Evolutionary conservation across 257 asterid species (phyloP).

Genomic region (Capsicum baccatum): DNA sequence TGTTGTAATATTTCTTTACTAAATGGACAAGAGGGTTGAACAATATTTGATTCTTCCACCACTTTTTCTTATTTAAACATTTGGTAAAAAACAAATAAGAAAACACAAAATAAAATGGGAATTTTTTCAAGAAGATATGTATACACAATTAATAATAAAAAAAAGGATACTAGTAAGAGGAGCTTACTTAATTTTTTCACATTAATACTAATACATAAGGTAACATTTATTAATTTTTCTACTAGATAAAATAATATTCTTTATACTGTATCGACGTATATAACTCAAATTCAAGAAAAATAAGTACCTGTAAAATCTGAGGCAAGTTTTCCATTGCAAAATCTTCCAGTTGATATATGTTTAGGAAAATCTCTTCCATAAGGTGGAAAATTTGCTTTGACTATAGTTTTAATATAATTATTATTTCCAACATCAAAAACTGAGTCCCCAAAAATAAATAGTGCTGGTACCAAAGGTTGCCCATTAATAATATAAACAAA

Average conservation of each 20-base stretch:
- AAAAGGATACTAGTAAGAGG: not conserved
- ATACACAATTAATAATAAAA: not conserved
- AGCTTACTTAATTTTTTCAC: not conserved
- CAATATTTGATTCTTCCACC: not conserved
- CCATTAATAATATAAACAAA: slow-evolving; percentile 34
- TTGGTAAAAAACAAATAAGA: not conserved
- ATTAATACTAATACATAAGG: not conserved
- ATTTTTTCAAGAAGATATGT: not conserved
- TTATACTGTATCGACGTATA: not conserved
- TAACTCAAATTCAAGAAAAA: not conserved
- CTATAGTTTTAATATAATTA: slow-evolving; percentile 70
- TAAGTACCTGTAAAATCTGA: slow-evolving; percentile 74
- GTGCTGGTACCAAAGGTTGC: slow-evolving; percentile 76
- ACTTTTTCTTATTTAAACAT: not conserved
- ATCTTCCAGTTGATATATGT: slow-evolving; percentile 76
- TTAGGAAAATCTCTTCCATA: slow-evolving; percentile 76
- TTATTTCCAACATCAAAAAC: slow-evolving; percentile 78
- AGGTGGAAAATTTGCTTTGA: slow-evolving; percentile 80
- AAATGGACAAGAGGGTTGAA: not conserved
- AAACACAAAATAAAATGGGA: not conserved
- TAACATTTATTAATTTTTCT: not conserved
- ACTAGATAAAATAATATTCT: not conserved
- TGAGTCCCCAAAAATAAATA: slow-evolving; percentile 77
- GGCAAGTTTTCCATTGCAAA: slow-evolving; percentile 88
- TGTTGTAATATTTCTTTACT: not conserved